phyloP scores from a whole-genome alignment of 2,329 filamentous ascomycete species.

The Huntiella moniliformis region DNA sequence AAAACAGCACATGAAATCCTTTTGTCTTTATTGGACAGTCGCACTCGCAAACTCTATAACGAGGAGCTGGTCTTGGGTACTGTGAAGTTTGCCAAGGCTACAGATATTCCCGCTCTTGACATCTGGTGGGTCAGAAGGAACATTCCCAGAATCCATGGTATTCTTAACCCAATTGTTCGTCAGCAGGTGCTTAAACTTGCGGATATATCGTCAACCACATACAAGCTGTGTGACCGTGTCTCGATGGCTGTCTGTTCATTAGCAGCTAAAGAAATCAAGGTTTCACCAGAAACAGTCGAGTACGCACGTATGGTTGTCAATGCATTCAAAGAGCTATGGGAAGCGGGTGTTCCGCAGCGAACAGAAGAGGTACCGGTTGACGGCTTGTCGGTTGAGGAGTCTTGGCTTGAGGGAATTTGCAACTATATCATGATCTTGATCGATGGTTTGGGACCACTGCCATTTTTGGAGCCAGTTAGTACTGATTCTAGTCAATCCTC shows the following conservation, averaged over 20 bases:
- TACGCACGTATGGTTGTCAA: conserved; percentile 32
- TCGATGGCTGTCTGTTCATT: conserved; percentile 6
- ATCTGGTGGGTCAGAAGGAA: conserved; percentile 73
- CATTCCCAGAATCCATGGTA: conserved; percentile 41
- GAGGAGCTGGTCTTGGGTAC: conserved; percentile 49
- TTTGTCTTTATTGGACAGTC: conserved; percentile 43
- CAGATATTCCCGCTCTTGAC: conserved; percentile 72
- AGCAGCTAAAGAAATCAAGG: conserved; percentile 61
- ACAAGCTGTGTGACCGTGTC: conserved; percentile 1
- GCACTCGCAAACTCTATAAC: conserved; percentile 46
- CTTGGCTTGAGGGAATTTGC: conserved; percentile 36
- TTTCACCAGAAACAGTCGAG: conserved; percentile 62
- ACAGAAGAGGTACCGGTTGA: conserved; percentile 27
- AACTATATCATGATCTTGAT: conserved; percentile 31
- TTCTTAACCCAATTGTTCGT: conserved; percentile 41
- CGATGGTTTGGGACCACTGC: conserved; percentile 34
- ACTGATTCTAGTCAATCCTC: conserved; percentile 24
- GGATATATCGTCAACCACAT: conserved; percentile 32
- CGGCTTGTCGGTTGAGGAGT: conserved; percentile 14
- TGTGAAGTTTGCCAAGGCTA: conserved; percentile 34
- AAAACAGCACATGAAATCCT: conserved; percentile 50
- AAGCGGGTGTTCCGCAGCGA: conserved; percentile 31
- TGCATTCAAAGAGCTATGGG: conserved; percentile 8
- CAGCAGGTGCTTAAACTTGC: conserved; percentile 43
- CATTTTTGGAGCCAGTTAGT: conserved; percentile 44